Conservation (phyloP, 176 grass and related monocot species). For the Avena atlantica region DNA sequence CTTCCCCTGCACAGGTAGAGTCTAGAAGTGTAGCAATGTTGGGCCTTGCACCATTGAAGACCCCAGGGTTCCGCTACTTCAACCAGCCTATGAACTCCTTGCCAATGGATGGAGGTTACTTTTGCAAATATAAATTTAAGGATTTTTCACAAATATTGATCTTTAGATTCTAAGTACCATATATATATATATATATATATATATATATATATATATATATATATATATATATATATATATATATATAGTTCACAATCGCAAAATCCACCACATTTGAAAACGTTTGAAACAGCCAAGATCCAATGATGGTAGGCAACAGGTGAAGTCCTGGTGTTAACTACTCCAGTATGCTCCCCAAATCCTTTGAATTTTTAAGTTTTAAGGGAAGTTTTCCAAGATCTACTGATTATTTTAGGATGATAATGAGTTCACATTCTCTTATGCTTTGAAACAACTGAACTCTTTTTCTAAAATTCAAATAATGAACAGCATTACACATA, state of each 20-base stretch:
- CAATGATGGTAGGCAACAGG: slow-evolving; percentile 8
- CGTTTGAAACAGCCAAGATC: slow-evolving; percentile 1
- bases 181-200: not conserved
- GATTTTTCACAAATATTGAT: slow-evolving; percentile 1
- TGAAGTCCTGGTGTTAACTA: not conserved
- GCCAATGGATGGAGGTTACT: slow-evolving; percentile 6
- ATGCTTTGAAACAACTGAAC: not conserved
- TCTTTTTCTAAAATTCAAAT: slow-evolving; percentile 1
- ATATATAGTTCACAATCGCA: slow-evolving; percentile 7
- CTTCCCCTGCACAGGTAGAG: slow-evolving; percentile 4
- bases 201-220: not conserved
- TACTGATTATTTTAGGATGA: not conserved
- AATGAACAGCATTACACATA: not conserved
- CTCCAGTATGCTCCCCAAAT: slow-evolving; percentile 4
- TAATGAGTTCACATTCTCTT: slow-evolving; percentile 16
- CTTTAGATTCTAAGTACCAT: not conserved
- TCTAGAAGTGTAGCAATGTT: not conserved
- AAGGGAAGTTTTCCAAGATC: not conserved
- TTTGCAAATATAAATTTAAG: not conserved
- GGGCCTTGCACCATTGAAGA: slow-evolving; percentile 22
- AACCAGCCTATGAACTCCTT: not conserved
- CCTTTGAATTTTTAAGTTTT: not conserved
- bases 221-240: not conserved
- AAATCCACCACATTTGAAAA: slow-evolving; percentile 3
- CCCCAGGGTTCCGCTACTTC: not conserved